A percentile compares a stretch with the other conserved stretches of the same genome.
Conservation (phyloP, 768 basidiomycete genomes). For the Leccinum ochraceum region DNA sequence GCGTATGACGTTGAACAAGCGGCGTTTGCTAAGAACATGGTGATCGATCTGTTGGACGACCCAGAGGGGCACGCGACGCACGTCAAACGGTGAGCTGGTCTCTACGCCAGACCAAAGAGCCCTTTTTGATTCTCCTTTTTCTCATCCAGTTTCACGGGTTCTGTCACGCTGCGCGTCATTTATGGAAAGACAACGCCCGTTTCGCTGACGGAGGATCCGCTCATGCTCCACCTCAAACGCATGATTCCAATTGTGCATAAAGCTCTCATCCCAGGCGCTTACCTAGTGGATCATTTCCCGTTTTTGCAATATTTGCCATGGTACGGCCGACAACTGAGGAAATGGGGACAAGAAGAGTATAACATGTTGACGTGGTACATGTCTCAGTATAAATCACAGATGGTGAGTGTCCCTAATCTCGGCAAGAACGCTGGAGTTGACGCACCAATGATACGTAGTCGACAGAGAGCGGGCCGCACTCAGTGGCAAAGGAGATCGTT, state of each 20-base stretch:
- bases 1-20: conserved; percentile 50
- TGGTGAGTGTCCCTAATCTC: background rate
- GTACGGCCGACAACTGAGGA: conserved; percentile 55
- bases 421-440: background rate
- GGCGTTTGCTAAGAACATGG: conserved; percentile 30
- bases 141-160: conserved; percentile 26
- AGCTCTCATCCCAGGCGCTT: conserved; percentile 34
- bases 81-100: conserved; percentile 38
- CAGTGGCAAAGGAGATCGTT: conserved; percentile 56
- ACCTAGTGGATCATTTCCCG: conserved; percentile 38
- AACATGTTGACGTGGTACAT: conserved; percentile 49
- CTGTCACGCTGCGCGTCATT: conserved; percentile 28
- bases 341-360: conserved; percentile 56
- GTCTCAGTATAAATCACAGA: conserved; percentile 41
- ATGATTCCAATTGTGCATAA: conserved; percentile 32
- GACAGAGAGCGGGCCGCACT: conserved; percentile 14
- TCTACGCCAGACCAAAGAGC: background rate
- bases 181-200: conserved; percentile 30
- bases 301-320: conserved; percentile 53
- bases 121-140: background rate
- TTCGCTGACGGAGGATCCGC: conserved; percentile 19
- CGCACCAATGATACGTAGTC: conserved; percentile 5
- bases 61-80: conserved; percentile 27
- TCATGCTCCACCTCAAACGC: conserved; percentile 30
- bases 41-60: conserved; percentile 25